Evolutionary conservation across 2,329 filamentous ascomycete species (phyloP), one percentile per base, ranked within the genome.

Genomic region (Hyphodiscus sp.): DNA sequence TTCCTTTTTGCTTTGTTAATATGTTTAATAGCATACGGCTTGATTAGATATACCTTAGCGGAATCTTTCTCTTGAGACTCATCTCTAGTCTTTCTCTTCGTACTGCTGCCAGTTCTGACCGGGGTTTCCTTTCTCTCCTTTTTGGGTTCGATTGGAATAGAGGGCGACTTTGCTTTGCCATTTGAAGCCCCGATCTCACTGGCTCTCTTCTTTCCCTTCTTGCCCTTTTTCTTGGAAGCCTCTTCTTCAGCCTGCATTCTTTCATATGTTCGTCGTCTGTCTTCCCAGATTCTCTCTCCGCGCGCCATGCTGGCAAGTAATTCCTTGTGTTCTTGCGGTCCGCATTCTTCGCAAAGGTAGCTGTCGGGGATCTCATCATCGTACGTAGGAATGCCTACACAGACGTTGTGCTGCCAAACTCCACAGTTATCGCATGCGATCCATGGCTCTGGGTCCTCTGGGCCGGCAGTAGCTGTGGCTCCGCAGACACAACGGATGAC

Each of bases 321-420:
- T 56, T 86, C 84, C 61, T 82, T 83, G 73, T 99, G 94, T 58
- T 55, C 83, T 52, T 90, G 80, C 0, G 94, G 94, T 50, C 81
- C 80, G 74, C 94, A 97, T 71, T 86, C 76, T 71, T 99, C 94
- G 72, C 94, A 99, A 71, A 87, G 95, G 74, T 99, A 99, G 70
- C 88, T 79, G 56, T 87, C 87, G 29, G 88, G 86, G 52, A 89
- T 78, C 65, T 91, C 83, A 55, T 91, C 69, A 30, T 85, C 82
- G 63, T 88, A 90, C 46, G 86, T 83, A 65, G 80, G 83, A 68
- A 96, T 82, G 50, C 89, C 90, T 76, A 99, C 89, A 69, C 94
- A 99, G 59, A 95, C 86, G 66, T 96, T 96, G 72, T 99, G 94
- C 72, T 99, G 94, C 94, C 94, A 99, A 43, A 87, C 92, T 47